Evolutionary conservation across 148 eudicot genomes (phyloP), one percentile per base, ranked within the genome.

Genomic region (Fagopyrum homotropicum): DNA sequence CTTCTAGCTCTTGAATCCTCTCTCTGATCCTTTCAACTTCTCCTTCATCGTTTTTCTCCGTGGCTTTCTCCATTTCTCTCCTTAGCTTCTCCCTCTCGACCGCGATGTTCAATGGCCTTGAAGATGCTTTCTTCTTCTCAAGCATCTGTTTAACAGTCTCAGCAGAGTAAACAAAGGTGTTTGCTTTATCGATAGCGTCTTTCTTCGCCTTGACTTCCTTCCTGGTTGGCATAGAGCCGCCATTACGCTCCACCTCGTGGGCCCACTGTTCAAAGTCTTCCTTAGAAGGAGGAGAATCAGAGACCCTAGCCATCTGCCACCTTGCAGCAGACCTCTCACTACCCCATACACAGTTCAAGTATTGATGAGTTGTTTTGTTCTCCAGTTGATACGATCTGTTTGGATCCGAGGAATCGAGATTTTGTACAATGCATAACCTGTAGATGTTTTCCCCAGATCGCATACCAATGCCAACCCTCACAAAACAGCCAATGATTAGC

Each of bases 301-400:
- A 93, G 69, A 91, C 68, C 89, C 91, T 89, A 40, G 93, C 93
- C 97, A 93, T 93, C 86, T 91, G 98, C 98, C 98, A 93, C 86
- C 97, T 83, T 29, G 98, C 98, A 83, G 97, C 91, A 71, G 98
- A 89, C 74, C 79, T 85, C 66, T 88, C 95, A 77, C 84, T 87
- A 78, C 98, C 98, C 98, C 98, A 93, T 29, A 88, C 91, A 83
- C 84, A 85, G 72, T 87, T 91, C 74, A 93, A 75, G 76, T 83
- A 91, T 85, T 93, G 91, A 79, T 84, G 69, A 43, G 98, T 93
- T 48, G 80, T 87, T 80, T 89, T 91, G 78, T 91, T 93, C 71
- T 89, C 98, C 45, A 93, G 86, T 84, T 81, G 85, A 77, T 93
- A 93, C 74, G 72, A 85, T 56, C 88, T 79, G 51, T 85, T 85